These are phyloP conservation scores for Fusarium mangiferae DNA, from an alignment of 2,329 filamentous ascomycete genomes.

Conservation along the genomic window DNA sequence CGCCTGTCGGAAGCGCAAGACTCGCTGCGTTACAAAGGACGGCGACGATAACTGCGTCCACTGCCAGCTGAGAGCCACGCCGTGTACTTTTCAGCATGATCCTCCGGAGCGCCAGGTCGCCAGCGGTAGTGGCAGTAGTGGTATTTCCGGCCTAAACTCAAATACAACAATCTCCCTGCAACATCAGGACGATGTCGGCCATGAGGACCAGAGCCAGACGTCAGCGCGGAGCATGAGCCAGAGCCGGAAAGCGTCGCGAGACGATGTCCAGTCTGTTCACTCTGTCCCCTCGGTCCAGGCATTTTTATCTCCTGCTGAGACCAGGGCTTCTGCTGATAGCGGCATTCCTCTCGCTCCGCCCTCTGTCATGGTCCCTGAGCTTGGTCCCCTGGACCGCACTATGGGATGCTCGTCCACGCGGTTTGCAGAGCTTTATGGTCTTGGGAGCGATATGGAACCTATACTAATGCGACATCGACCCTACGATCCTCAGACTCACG, in stretches of 20 bases:
- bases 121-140: conserved; percentile 22
- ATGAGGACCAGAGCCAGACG: conserved; percentile 29
- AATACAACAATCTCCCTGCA: neutral
- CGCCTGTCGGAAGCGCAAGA: conserved; percentile 49
- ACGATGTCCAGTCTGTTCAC: conserved; percentile 38
- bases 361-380: conserved; percentile 32
- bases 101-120: conserved; percentile 43
- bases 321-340: conserved; percentile 41
- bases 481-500: conserved; percentile 58
- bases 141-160: neutral
- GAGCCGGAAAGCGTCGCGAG: conserved; percentile 39
- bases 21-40: conserved; percentile 48
- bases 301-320: conserved; percentile 42
- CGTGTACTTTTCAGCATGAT: conserved; percentile 46
- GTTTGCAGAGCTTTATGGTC: conserved; percentile 48
- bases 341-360: conserved; percentile 16
- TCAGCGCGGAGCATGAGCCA: conserved; percentile 24
- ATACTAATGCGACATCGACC: conserved; percentile 55
- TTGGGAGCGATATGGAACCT: conserved; percentile 50
- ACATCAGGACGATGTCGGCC: conserved; percentile 28
- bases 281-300: conserved; percentile 39
- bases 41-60: conserved; percentile 44
- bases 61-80: conserved; percentile 43
- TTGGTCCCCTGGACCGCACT: conserved; percentile 34
- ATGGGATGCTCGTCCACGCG: conserved; percentile 41